A percentile compares a stretch with the other conserved stretches of the same genome.
phyloP scores from a whole-genome alignment of 2,329 filamentous ascomycete species.

The Epichloe hybrida region DNA sequence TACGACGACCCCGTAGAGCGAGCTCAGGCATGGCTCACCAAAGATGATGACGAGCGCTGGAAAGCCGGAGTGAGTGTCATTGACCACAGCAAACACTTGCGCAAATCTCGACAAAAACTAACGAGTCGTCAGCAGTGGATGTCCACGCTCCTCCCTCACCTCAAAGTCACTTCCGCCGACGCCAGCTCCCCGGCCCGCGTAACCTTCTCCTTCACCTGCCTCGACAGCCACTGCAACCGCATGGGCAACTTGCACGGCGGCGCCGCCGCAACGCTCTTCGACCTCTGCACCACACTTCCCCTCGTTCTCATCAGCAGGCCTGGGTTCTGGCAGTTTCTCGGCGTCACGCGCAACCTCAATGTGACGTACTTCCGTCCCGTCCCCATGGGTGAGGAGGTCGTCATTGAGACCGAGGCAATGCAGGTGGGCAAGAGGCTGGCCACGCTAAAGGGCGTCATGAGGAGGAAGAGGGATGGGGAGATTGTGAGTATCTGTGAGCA shows the following conservation, averaged over 20 bases:
- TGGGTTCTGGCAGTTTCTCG: constrained; percentile 47
- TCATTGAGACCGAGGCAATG: constrained; percentile 44
- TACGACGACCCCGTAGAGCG: constrained; percentile 19
- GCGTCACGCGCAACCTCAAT: constrained; percentile 52
- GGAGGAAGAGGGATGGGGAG: constrained; percentile 35
- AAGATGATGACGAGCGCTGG: constrained; percentile 14
- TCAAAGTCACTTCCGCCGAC: constrained; percentile 26
- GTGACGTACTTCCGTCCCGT: constrained; percentile 55
- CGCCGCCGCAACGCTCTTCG: constrained; percentile 53
- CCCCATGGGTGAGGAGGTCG: constrained; percentile 33
- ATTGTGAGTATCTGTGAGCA: constrained; percentile 48
- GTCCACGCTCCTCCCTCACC: constrained; percentile 24
- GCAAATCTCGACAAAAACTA: not conserved
- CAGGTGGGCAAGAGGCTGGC: constrained; percentile 42
- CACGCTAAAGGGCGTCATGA: constrained; percentile 40
- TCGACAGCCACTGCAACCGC: constrained; percentile 38
- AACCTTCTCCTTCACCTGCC: constrained; percentile 35
- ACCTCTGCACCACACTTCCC: constrained; percentile 48
- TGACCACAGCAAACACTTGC: not conserved
- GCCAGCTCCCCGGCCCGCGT: constrained; percentile 21
- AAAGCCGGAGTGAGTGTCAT: constrained; percentile 18
- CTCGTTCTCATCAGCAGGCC: constrained; percentile 41
- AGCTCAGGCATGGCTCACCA: constrained; percentile 18
- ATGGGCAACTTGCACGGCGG: constrained; percentile 46
- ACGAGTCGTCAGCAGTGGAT: constrained; percentile 29